phyloP scores from a whole-genome alignment of 371 early-diverging fungal genomes.

The Funneliformis caledonium region DNA sequence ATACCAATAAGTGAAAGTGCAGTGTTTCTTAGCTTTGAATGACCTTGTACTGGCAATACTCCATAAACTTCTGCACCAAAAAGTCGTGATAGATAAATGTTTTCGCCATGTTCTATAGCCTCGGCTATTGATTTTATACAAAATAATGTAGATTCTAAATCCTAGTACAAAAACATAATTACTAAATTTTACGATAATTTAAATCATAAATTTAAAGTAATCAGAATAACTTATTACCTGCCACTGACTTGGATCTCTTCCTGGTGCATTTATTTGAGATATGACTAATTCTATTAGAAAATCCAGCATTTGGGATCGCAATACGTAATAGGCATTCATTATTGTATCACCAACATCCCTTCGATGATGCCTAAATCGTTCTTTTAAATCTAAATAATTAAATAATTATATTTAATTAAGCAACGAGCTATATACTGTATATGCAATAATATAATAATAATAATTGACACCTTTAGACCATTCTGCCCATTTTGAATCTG shows the following conservation, averaged over 20 bases:
- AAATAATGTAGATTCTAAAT: slow-evolving; percentile 67
- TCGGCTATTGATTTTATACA: slow-evolving; percentile 73
- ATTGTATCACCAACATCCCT: slow-evolving; percentile 78
- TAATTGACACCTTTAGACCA: slow-evolving; percentile 66
- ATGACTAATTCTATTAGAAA: slow-evolving; percentile 61
- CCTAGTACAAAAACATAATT: slow-evolving; percentile 39
- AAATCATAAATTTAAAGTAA: slow-evolving; percentile 7
- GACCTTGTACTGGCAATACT: slow-evolving; percentile 50
- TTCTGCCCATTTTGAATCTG: slow-evolving; percentile 56
- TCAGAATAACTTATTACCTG: slow-evolving; percentile 29
- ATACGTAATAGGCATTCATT: slow-evolving; percentile 71
- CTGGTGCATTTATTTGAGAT: slow-evolving; percentile 50
- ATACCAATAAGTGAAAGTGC: slow-evolving; percentile 58
- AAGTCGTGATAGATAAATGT: slow-evolving; percentile 58
- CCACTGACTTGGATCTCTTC: slow-evolving; percentile 45
- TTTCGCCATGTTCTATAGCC: slow-evolving; percentile 62
- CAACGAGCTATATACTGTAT: background rate
- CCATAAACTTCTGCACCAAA: slow-evolving; percentile 65
- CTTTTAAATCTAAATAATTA: slow-evolving; percentile 53
- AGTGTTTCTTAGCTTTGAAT: slow-evolving; percentile 56
- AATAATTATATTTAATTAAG: background rate
- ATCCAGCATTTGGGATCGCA: slow-evolving; percentile 66
- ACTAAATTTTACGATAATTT: background rate
- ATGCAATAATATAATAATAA: background rate
- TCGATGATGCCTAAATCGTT: slow-evolving; percentile 71